These are phyloP conservation scores for Rhodotorula glutinis DNA, from an alignment of 1,284 basidiomycete genomes.

Conservation along the genomic window DNA sequence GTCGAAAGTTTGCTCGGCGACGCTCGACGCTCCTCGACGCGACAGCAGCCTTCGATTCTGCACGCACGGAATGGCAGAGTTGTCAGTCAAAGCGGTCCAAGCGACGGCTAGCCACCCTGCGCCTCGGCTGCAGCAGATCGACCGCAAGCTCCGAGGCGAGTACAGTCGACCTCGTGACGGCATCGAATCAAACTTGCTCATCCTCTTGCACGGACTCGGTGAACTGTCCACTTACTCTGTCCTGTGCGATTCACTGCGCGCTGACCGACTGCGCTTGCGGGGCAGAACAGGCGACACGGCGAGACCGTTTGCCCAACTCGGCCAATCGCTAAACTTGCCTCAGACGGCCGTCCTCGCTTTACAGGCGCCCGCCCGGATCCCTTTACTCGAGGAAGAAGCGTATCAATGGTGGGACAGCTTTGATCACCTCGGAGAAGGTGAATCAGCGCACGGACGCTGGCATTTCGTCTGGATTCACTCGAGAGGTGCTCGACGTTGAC, in stretches of 20 bases:
- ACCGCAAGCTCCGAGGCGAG: not conserved
- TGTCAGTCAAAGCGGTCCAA: conserved; percentile 5
- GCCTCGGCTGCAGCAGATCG: conserved; percentile 2
- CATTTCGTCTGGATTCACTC: no score
- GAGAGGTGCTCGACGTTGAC: no score
- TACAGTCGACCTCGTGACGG: conserved; percentile 42
- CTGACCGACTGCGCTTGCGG: not conserved
- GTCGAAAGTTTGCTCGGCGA: no score
- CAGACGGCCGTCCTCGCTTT: conserved; percentile 48
- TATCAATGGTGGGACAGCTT: conserved; percentile 49
- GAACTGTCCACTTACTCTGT: not conserved
- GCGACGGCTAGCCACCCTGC: not conserved
- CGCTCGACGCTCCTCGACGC: not conserved
- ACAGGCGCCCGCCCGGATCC: conserved; percentile 45
- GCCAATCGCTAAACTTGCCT: conserved; percentile 46
- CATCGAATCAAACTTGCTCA: conserved; percentile 47
- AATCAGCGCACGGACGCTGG: no score
- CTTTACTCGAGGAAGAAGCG: conserved; percentile 47
- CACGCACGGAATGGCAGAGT: no score
- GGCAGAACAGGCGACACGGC: conserved; percentile 44
- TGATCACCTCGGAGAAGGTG: conserved; percentile 46
- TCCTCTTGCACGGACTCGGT: conserved; percentile 49
- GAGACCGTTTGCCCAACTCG: conserved; percentile 45
- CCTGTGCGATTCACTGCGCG: not conserved
- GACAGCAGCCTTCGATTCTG: not conserved